A percentile compares a stretch with the other conserved stretches of the same genome.
phyloP scores from a whole-genome alignment of 768 basidiomycete genomes.

The Tulasnella sp. region DNA sequence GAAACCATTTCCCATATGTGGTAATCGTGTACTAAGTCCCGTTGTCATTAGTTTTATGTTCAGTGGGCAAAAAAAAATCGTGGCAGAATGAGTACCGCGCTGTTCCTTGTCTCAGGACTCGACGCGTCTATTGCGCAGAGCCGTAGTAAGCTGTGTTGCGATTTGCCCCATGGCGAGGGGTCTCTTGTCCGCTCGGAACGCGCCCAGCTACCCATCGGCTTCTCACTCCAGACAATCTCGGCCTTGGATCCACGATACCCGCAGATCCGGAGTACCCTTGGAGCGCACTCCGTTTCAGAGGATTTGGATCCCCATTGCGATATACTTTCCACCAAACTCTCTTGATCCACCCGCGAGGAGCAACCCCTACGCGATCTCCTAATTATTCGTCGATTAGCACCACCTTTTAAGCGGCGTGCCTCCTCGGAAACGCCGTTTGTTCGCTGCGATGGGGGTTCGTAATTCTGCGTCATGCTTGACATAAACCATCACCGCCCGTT shows the following conservation, averaged over 20 bases:
- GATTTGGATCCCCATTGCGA: not conserved
- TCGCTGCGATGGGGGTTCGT: not conserved
- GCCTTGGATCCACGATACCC: not conserved
- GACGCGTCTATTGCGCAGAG: not conserved
- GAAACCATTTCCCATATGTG: not conserved
- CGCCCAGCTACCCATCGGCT: constrained; percentile 6
- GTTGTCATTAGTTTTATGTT: not conserved
- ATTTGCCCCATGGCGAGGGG: not conserved
- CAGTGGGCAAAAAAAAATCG: not conserved
- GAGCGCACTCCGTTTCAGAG: not conserved
- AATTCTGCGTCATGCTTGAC: constrained; percentile 1
- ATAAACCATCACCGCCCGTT: not conserved
- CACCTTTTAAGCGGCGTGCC: constrained; percentile 1
- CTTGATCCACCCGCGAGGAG: not conserved
- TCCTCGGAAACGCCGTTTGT: constrained; percentile 4
- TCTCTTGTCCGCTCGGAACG: constrained; percentile 13
- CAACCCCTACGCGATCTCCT: not conserved
- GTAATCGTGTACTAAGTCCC: not conserved
- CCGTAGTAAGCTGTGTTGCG: not conserved
- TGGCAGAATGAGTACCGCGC: not conserved
- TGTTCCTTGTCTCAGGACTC: not conserved
- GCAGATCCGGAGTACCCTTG: not conserved
- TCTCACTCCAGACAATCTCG: not conserved
- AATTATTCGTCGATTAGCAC: not conserved
- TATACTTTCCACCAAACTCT: not conserved